A percentile compares a stretch with the other conserved stretches of the same genome.
phyloP scores from a whole-genome alignment of 345 rosid genomes.

The Rhizophora apiculata region DNA sequence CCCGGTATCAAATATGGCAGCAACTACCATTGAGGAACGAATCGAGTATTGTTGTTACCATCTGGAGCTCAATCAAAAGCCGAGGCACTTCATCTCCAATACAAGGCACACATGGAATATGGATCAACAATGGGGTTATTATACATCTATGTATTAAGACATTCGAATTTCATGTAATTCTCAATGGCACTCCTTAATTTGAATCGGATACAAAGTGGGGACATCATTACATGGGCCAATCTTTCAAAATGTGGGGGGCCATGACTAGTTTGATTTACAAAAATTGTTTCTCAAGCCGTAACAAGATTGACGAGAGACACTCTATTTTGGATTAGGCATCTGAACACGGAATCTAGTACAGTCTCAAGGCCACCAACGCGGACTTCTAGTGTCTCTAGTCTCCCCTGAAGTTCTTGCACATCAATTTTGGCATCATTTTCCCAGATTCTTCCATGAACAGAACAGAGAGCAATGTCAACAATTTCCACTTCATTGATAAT shows the following conservation, averaged over 20 bases:
- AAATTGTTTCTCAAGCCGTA: slow-evolving; percentile 17
- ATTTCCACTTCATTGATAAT: slow-evolving; percentile 39
- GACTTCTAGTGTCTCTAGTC: slow-evolving; percentile 32
- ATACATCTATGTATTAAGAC: background rate
- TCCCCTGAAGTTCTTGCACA: slow-evolving; percentile 25
- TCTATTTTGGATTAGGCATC: slow-evolving; percentile 40
- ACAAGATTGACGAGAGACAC: slow-evolving; percentile 36
- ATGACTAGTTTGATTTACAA: background rate
- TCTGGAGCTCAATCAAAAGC: no score
- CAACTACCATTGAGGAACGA: no score
- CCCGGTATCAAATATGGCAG: no score
- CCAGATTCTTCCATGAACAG: slow-evolving; percentile 15
- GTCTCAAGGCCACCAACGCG: slow-evolving; percentile 34
- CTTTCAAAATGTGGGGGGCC: background rate
- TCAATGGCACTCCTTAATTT: background rate
- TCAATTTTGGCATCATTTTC: slow-evolving; percentile 25
- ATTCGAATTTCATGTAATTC: background rate
- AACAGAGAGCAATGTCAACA: slow-evolving; percentile 31
- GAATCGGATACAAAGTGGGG: slow-evolving; percentile 8
- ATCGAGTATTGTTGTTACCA: no score
- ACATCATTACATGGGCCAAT: slow-evolving; percentile 1
- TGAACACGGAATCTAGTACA: slow-evolving; percentile 35
- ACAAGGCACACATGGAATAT: no score
- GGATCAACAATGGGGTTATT: no score
- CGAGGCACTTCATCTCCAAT: no score